Evolutionary conservation across 331 rosid genomes (phyloP).

Genomic region (Cydonia oblonga): DNA sequence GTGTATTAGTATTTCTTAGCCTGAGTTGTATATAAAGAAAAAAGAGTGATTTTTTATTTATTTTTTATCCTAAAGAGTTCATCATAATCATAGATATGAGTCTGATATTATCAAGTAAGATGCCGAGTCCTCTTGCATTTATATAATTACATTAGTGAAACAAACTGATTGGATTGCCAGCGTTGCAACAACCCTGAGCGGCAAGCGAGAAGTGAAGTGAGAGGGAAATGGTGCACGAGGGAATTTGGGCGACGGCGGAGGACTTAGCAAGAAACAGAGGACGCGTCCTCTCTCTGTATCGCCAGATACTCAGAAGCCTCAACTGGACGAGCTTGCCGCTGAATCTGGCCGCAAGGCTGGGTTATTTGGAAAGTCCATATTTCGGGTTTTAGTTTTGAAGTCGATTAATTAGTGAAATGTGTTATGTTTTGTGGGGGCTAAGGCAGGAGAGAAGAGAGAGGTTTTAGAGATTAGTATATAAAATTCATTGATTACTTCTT

Average conservation of each 20-base stretch:
- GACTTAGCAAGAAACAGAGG: constrained; percentile 53
- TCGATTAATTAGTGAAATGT: neutral
- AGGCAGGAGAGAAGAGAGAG: neutral
- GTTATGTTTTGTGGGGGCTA: neutral
- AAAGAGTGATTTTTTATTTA: too few relatives aligned
- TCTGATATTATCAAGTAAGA: too few relatives aligned
- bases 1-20: too few relatives aligned
- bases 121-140: too few relatives aligned
- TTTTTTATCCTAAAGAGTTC: too few relatives aligned
- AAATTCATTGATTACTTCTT: neutral
- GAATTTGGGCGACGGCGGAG: constrained; percentile 79
- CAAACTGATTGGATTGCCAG: neutral
- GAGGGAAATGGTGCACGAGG: constrained; percentile 36
- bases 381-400: neutral
- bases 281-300: constrained; percentile 52
- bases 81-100: too few relatives aligned
- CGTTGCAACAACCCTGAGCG: neutral
- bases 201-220: too few relatives aligned
- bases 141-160: too few relatives aligned
- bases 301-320: constrained; percentile 62
- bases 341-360: constrained; percentile 47
- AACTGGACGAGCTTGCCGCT: constrained; percentile 60
- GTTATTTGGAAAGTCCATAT: neutral
- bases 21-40: too few relatives aligned
- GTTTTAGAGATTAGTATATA: neutral